These are phyloP conservation scores for Blumeria hordei DNA, from an alignment of 2,329 filamentous ascomycete genomes.

Conservation along the genomic window DNA sequence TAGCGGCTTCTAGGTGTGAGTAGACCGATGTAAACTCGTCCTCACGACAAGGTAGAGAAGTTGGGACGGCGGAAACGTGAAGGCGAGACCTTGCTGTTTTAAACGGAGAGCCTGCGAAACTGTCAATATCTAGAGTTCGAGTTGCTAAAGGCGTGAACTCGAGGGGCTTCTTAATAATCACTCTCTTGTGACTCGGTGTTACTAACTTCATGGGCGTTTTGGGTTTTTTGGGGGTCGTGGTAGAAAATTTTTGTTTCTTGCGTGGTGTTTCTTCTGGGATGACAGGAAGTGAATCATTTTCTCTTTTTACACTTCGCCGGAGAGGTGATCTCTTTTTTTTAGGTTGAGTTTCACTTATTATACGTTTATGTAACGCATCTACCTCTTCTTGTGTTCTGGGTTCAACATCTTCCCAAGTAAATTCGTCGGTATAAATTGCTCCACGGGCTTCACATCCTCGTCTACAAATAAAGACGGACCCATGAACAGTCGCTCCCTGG, in stretches of 20 bases:
- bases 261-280: constrained; percentile 25
- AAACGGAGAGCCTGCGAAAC: constrained; percentile 64
- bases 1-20: constrained; percentile 78
- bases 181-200: constrained; percentile 40
- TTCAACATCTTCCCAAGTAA: constrained; percentile 74
- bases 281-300: constrained; percentile 6
- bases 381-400: constrained; percentile 15
- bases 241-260: constrained; percentile 28
- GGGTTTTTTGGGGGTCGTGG: constrained; percentile 13
- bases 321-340: constrained; percentile 22
- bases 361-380: constrained; percentile 11
- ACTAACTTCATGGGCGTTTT: constrained; percentile 21
- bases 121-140: constrained; percentile 51
- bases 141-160: constrained; percentile 93
- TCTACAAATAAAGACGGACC: constrained; percentile 75
- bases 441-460: constrained; percentile 75
- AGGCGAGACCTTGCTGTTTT: constrained; percentile 71
- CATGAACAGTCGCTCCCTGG: constrained; percentile 46
- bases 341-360: constrained; percentile 49
- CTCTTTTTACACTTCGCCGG: constrained; percentile 8
- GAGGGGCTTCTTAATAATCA: constrained; percentile 62
- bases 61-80: constrained; percentile 81
- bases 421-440: constrained; percentile 77
- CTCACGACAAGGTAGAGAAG: constrained; percentile 74
- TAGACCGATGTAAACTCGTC: constrained; percentile 82